Conservation (phyloP, 148 eudicot species). For the Vaccinium corymbosum region DNA sequence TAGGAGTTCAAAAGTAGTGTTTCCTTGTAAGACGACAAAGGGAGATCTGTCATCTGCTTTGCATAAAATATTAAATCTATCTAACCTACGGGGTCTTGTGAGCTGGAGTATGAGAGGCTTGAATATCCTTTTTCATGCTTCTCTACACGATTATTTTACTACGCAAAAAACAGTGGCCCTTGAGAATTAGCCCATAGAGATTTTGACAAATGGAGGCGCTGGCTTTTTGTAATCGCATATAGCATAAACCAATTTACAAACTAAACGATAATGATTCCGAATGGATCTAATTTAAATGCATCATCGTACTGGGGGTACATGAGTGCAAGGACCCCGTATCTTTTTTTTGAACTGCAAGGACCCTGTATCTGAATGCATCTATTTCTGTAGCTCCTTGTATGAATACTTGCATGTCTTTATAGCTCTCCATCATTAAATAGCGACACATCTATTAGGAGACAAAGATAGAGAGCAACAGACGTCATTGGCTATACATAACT, state of each 20-base stretch:
- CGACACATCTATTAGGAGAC: background rate
- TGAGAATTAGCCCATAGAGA: background rate
- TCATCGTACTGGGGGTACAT: background rate
- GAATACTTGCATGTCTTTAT: background rate
- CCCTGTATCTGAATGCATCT: background rate
- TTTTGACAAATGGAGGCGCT: background rate
- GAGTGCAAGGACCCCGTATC: background rate
- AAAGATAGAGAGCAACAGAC: background rate
- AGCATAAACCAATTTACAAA: background rate
- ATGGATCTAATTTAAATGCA: background rate
- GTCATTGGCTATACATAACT: constrained; percentile 15
- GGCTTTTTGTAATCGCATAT: background rate
- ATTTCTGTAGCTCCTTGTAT: background rate
- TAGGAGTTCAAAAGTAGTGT: background rate
- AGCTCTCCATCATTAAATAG: background rate
- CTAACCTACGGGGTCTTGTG: background rate
- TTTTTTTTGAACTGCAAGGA: background rate
- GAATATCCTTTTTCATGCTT: background rate
- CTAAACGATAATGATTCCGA: background rate
- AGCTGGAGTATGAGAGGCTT: constrained; percentile 1
- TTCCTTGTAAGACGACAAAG: background rate
- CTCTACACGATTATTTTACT: background rate
- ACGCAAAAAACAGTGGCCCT: background rate
- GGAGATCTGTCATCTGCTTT: background rate
- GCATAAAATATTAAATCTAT: background rate